Conservation (phyloP, 352 stramenopile genomes). For the Phytophthora sp. region DNA sequence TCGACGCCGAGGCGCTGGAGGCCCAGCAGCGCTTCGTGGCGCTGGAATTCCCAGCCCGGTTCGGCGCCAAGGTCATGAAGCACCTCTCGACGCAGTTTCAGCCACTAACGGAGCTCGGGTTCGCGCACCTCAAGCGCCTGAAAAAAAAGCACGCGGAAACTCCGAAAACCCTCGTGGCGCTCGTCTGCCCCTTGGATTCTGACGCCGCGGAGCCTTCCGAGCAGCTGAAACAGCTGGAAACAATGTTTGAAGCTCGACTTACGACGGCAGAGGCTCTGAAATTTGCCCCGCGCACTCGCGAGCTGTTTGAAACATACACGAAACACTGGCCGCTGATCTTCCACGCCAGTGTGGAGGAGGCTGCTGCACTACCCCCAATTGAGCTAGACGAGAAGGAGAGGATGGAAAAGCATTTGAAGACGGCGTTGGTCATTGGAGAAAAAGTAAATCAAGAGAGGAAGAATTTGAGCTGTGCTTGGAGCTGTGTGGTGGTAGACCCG, state of each 20-base stretch:
- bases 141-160: slow-evolving; percentile 73
- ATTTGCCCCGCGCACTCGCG: slow-evolving; percentile 54
- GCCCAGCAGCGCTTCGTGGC: slow-evolving; percentile 73
- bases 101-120: slow-evolving; percentile 66
- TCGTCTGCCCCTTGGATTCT: slow-evolving; percentile 45
- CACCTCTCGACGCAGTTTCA: slow-evolving; percentile 55
- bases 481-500: slow-evolving; percentile 66
- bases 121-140: slow-evolving; percentile 83
- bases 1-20: slow-evolving; percentile 34
- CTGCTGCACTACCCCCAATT: slow-evolving; percentile 44
- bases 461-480: slow-evolving; percentile 43
- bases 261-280: slow-evolving; percentile 62
- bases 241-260: slow-evolving; percentile 52
- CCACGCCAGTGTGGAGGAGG: slow-evolving; percentile 70
- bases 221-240: slow-evolving; percentile 35
- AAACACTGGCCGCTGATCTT: slow-evolving; percentile 79
- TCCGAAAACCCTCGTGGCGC: slow-evolving; percentile 52
- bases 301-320: slow-evolving; percentile 68
- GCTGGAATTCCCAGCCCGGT: slow-evolving; percentile 65
- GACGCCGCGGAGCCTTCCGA: slow-evolving; percentile 5
- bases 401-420: slow-evolving; percentile 34
- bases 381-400: slow-evolving; percentile 37
- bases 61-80: slow-evolving; percentile 75
- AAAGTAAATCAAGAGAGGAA: slow-evolving; percentile 21
- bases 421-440: slow-evolving; percentile 27